Conservation (phyloP, 768 basidiomycete genomes). For the Candolleomyces aberdarensis region DNA sequence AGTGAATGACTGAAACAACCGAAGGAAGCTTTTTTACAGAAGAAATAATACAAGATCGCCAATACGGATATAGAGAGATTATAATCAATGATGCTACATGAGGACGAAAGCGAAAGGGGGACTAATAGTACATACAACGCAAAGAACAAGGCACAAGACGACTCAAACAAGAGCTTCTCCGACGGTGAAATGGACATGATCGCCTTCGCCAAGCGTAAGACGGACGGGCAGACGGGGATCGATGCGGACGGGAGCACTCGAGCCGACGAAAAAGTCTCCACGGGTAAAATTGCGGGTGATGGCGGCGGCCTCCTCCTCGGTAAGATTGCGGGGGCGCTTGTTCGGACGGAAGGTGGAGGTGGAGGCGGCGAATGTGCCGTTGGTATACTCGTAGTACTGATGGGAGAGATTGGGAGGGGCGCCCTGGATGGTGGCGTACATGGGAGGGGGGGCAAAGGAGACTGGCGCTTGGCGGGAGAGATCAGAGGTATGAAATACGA, state of each 20-base stretch:
- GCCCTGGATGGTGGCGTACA: conserved; percentile 45
- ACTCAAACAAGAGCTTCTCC: conserved; percentile 40
- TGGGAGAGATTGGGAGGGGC: conserved; percentile 47
- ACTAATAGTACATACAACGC: background rate
- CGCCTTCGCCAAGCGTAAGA: conserved; percentile 77
- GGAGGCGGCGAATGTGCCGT: conserved; percentile 63
- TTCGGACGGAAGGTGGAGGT: conserved; percentile 76
- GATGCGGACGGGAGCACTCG: conserved; percentile 77
- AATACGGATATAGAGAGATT: background rate
- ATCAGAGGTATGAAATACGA: conserved; percentile 5
- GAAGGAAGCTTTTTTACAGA: background rate
- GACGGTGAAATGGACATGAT: conserved; percentile 68
- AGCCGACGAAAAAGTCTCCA: conserved; percentile 81
- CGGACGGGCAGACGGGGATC: conserved; percentile 78
- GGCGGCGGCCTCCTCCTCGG: conserved; percentile 80
- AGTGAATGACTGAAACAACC: background rate
- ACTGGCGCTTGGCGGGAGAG: conserved; percentile 26
- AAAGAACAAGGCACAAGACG: background rate
- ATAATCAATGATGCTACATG: background rate
- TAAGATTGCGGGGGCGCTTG: conserved; percentile 76
- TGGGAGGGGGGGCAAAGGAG: conserved; percentile 43
- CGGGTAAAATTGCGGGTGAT: conserved; percentile 80
- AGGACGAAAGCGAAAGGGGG: background rate
- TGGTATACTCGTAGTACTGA: conserved; percentile 79
- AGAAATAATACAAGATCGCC: background rate